Conservation (phyloP, 257 asterid species). For the Mitragyna speciosa region DNA sequence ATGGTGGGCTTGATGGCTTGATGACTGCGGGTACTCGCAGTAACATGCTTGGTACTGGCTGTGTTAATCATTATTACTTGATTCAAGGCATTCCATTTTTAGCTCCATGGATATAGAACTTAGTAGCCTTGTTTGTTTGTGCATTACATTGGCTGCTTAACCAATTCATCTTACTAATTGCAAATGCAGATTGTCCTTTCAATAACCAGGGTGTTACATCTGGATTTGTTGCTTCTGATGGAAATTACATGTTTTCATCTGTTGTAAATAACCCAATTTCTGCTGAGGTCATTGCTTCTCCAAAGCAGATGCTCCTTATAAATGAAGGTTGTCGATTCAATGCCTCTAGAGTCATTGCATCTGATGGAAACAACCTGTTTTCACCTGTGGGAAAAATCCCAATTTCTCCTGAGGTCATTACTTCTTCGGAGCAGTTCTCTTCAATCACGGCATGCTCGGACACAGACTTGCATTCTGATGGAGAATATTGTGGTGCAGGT, state of each 20-base stretch:
- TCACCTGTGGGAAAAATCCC: conserved; percentile 17
- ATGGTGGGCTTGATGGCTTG: conserved; percentile 22
- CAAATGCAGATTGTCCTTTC: conserved; percentile 29
- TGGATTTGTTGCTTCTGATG: conserved; percentile 22
- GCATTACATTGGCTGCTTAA: conserved; percentile 12
- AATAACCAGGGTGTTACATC: conserved; percentile 14
- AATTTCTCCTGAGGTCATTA: conserved; percentile 24
- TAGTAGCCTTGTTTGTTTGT: not conserved
- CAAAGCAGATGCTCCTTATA: conserved; percentile 23
- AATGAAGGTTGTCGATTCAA: conserved; percentile 16
- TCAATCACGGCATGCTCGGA: conserved; percentile 42
- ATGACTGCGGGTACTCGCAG: conserved; percentile 17
- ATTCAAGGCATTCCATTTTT: conserved; percentile 25
- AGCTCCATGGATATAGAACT: not conserved
- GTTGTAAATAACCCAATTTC: conserved; percentile 16
- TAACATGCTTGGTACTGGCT: conserved; percentile 16
- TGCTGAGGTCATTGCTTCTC: conserved; percentile 38
- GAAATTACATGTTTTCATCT: conserved; percentile 26
- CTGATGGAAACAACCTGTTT: conserved; percentile 29
- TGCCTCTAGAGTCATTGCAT: conserved; percentile 18
- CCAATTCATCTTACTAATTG: conserved; percentile 4
- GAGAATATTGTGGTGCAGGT: conserved; percentile 32
- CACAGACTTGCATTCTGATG: conserved; percentile 31
- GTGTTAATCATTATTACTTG: conserved; percentile 12
- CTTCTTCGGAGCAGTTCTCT: conserved; percentile 45